Evolutionary conservation across 306 rosid species (phyloP), one percentile per base, ranked within the genome.

Genomic region (Erythrophleum fordii): DNA sequence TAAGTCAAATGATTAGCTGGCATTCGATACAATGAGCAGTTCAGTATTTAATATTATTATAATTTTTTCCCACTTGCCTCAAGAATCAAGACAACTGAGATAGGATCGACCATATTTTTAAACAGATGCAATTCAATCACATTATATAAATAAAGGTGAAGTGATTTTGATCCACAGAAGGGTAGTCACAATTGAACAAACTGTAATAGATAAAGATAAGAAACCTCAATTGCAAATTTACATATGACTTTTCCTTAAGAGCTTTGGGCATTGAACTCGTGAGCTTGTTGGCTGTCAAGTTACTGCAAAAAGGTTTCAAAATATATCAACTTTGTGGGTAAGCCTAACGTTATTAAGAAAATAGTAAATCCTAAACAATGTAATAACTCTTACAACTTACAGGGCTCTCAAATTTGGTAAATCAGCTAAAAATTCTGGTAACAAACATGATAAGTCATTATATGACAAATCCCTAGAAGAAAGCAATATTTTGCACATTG

Each of bases 391-490:
- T 5, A 52, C 4, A 18, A 55, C 62, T 55, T 55, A 55, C 62
- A 22, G 62, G 3, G 9, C 14, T 55, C 12, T 55, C 29, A 55
- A 55, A 6, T 55, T 9, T 8, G 52, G 55, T 53, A 88, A 52
- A 14, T 44, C 26, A 13, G 80, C 80, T 3, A 88, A 41, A 64
- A 77, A 71, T 1, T 69, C 69, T 0, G 89, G 91, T 6, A 85
- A 0, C 8, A 75, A 17, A 37, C 89, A 86, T 0, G 86, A 76
- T 13, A 85, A 74, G 3, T 77, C 78, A 58, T 87, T 87, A 77
- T 60, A 17, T 39, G 88, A 82, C 35, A 85, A 80, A 74, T 87
- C 85, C 83, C 88, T 87, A 67, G 14, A 31, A 41, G 0, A 51
- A 0, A 49, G 25, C 2, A 14, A 25, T 17, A 45, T 45, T 71